Conservation (phyloP, 1,284 basidiomycete genomes). For the Meripilus lineatus region DNA sequence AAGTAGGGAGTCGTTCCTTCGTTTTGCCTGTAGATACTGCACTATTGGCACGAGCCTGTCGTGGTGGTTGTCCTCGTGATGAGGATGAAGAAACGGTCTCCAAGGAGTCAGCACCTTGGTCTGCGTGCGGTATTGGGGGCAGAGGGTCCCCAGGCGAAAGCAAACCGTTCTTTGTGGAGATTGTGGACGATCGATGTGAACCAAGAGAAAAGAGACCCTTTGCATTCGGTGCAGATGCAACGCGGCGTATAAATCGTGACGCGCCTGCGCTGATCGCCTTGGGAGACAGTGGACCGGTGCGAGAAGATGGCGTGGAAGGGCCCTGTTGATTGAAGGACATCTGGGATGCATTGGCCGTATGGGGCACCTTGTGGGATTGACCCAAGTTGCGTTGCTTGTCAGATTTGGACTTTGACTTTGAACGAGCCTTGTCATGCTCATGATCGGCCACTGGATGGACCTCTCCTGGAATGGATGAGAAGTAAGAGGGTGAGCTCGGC, state of each 20-base stretch:
- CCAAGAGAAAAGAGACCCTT: conserved; percentile 79
- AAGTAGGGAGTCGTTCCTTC: conserved; percentile 41
- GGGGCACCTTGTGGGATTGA: conserved; percentile 19
- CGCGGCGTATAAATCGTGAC: conserved; percentile 85
- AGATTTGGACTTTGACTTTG: conserved; percentile 58
- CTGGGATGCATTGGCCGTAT: conserved; percentile 32
- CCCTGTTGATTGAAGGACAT: conserved; percentile 27
- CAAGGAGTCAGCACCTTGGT: conserved; percentile 60
- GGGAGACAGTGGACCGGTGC: conserved; percentile 47
- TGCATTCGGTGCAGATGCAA: conserved; percentile 94
- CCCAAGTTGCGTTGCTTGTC: conserved; percentile 43
- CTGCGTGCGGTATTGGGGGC: conserved; percentile 46
- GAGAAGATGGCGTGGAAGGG: conserved; percentile 29
- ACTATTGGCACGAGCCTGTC: conserved; percentile 21
- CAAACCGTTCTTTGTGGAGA: conserved; percentile 68
- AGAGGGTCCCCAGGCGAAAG: conserved; percentile 60
- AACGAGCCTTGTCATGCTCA: conserved; percentile 30
- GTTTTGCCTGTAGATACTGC: conserved; percentile 26
- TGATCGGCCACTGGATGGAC: conserved; percentile 6
- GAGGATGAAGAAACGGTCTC: conserved; percentile 72
- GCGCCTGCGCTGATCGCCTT: conserved; percentile 66
- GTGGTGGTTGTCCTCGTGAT: conserved; percentile 46
- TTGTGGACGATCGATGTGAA: conserved; percentile 40
- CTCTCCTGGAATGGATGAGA: conserved; percentile 17
- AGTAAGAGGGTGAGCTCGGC: conserved; percentile 27